A percentile compares a stretch with the other conserved stretches of the same genome.
Evolutionary conservation across 2,329 filamentous ascomycete genomes (phyloP).

Genomic region (Colletotrichum coccodes): DNA sequence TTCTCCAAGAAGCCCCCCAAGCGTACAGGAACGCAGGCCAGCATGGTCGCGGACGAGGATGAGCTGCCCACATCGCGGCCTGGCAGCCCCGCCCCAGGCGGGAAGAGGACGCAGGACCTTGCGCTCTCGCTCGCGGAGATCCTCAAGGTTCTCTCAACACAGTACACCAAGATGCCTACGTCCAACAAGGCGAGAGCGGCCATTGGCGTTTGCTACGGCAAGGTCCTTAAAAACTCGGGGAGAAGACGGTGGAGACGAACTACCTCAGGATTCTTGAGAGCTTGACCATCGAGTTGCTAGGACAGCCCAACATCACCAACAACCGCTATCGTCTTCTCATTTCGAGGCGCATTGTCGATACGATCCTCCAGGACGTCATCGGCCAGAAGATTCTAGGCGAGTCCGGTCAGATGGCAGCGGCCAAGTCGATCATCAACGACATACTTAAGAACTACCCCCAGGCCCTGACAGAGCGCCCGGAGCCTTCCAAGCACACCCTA

Average conservation of each 20-base stretch:
- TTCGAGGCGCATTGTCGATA: slow-evolving; percentile 84
- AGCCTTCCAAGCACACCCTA: slow-evolving; percentile 88
- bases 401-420: slow-evolving; percentile 85
- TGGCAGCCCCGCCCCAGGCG: slow-evolving; percentile 76
- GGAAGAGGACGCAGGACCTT: slow-evolving; percentile 77
- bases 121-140: slow-evolving; percentile 82
- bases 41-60: slow-evolving; percentile 77
- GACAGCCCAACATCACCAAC: slow-evolving; percentile 77
- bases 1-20: slow-evolving; percentile 69
- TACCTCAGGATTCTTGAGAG: slow-evolving; percentile 86
- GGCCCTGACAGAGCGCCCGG: slow-evolving; percentile 83
- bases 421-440: slow-evolving; percentile 84
- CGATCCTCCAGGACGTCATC: slow-evolving; percentile 85
- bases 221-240: slow-evolving; percentile 82
- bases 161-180: slow-evolving; percentile 83
- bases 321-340: slow-evolving; percentile 90
- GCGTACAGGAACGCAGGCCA: slow-evolving; percentile 68
- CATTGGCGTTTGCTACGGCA: slow-evolving; percentile 87
- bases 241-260: slow-evolving; percentile 83
- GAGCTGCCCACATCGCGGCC: slow-evolving; percentile 70
- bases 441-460: slow-evolving; percentile 96
- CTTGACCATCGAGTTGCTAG: slow-evolving; percentile 82
- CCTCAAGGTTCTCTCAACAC: slow-evolving; percentile 79
- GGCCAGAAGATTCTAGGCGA: slow-evolving; percentile 87
- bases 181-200: slow-evolving; percentile 84